These are phyloP conservation scores for Penicillium dipodomyicola DNA, from an alignment of 495 filamentous ascomycete genomes.

Conservation along the genomic window DNA sequence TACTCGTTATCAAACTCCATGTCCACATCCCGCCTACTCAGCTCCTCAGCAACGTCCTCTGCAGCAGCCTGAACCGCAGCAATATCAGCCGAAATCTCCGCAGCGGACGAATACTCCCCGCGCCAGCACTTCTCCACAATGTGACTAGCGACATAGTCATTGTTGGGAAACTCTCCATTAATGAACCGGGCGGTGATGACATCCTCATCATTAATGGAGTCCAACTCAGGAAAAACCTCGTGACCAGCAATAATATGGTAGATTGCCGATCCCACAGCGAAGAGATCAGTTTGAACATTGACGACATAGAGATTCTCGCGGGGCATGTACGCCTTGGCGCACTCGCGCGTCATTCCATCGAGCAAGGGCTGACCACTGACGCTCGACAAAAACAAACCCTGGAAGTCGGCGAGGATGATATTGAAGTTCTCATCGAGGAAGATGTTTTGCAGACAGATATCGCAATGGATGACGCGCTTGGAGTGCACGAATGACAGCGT, in stretches of 20 bases:
- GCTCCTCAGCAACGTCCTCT: neutral
- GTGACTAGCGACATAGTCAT: conserved; percentile 8
- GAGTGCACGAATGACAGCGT: conserved; percentile 2
- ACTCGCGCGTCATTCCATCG: conserved; percentile 19
- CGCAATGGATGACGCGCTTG: conserved; percentile 16
- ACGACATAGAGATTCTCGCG: conserved; percentile 9
- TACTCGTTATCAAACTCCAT: neutral
- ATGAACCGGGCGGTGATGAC: conserved; percentile 8
- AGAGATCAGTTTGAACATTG: conserved; percentile 22
- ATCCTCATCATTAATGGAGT: conserved; percentile 10
- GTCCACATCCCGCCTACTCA: neutral
- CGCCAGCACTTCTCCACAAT: conserved; percentile 19
- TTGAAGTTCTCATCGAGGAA: conserved; percentile 24
- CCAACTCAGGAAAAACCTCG: conserved; percentile 24
- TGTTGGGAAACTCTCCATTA: conserved; percentile 2
- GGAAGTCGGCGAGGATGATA: conserved; percentile 19
- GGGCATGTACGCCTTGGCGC: conserved; percentile 23
- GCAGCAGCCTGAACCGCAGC: neutral
- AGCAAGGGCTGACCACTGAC: conserved; percentile 7
- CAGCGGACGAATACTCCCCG: conserved; percentile 7
- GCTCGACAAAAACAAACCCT: conserved; percentile 15
- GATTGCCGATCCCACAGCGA: conserved; percentile 25
- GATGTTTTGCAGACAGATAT: conserved; percentile 20
- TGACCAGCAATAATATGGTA: conserved; percentile 21
- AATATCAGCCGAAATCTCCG: conserved; percentile 8